Evolutionary conservation across 2,329 filamentous ascomycete species (phyloP).

Genomic region (Cephalotrichum gorgonifer): DNA sequence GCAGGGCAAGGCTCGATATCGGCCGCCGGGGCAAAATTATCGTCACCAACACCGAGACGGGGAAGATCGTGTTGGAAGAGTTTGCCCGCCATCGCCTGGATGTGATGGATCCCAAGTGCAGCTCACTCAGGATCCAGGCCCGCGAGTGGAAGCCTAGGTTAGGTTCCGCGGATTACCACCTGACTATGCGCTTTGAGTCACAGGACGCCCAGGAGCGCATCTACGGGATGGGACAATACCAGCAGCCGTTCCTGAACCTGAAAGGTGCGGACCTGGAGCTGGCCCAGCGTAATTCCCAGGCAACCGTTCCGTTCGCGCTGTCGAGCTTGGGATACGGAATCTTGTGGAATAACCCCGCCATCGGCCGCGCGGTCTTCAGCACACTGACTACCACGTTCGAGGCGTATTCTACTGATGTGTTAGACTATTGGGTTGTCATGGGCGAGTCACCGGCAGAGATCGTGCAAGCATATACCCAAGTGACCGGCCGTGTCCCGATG

Average conservation of each 20-base stretch:
- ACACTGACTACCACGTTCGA: slow-evolving; percentile 53
- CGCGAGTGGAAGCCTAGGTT: slow-evolving; percentile 45
- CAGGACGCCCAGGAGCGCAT: slow-evolving; percentile 44
- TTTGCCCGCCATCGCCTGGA: slow-evolving; percentile 17
- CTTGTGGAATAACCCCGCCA: slow-evolving; percentile 55
- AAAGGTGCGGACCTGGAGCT: slow-evolving; percentile 54
- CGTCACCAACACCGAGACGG: slow-evolving; percentile 14
- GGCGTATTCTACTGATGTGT: slow-evolving; percentile 41
- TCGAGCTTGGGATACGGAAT: slow-evolving; percentile 52
- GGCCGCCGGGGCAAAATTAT: slow-evolving; percentile 18
- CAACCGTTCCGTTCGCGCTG: slow-evolving; percentile 51
- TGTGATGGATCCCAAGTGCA: slow-evolving; percentile 44
- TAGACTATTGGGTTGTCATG: slow-evolving; percentile 57
- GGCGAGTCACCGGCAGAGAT: slow-evolving; percentile 45
- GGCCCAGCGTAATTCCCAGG: slow-evolving; percentile 57
- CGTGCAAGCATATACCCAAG: slow-evolving; percentile 41
- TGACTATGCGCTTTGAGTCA: slow-evolving; percentile 50
- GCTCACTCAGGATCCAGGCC: slow-evolving; percentile 43
- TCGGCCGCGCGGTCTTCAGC: slow-evolving; percentile 51
- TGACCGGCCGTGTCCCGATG: slow-evolving; percentile 50
- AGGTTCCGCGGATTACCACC: slow-evolving; percentile 37
- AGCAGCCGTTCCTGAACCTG: slow-evolving; percentile 52
- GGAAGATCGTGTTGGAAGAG: slow-evolving; percentile 19
- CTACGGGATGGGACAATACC: slow-evolving; percentile 62
- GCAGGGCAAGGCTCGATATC: slow-evolving; percentile 19